A percentile compares a stretch with the other conserved stretches of the same genome.
Conservation (phyloP, 2,329 filamentous ascomycete genomes). For the Paracoccidioides brasiliensis region DNA sequence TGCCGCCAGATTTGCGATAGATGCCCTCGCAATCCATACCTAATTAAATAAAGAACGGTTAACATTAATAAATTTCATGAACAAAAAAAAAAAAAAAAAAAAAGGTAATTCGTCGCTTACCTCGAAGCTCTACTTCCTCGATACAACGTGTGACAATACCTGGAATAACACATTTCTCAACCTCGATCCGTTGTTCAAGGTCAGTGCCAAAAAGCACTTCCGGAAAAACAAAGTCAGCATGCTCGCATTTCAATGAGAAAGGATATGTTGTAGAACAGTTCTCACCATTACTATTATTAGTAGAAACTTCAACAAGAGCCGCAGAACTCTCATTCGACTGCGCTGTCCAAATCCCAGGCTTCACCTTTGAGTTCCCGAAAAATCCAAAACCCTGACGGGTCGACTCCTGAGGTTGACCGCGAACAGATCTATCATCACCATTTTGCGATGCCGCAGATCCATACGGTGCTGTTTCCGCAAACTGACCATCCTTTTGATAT, state of each 20-base stretch:
- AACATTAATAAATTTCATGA: neutral
- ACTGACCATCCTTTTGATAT: slow-evolving; percentile 40
- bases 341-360: slow-evolving; percentile 25
- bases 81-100: neutral
- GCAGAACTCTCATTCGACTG: slow-evolving; percentile 33
- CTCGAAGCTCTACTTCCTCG: slow-evolving; percentile 86
- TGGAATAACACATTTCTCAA: slow-evolving; percentile 78
- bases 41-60: slow-evolving; percentile 12
- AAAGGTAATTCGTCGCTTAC: slow-evolving; percentile 25
- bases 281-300: neutral
- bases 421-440: slow-evolving; percentile 18
- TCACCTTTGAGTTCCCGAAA: slow-evolving; percentile 44
- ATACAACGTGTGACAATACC: slow-evolving; percentile 87
- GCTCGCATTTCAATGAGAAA: neutral
- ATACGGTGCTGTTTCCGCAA: slow-evolving; percentile 56
- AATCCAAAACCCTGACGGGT: slow-evolving; percentile 55
- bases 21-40: slow-evolving; percentile 93
- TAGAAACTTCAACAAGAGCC: slow-evolving; percentile 22
- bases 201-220: slow-evolving; percentile 75
- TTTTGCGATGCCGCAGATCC: slow-evolving; percentile 35
- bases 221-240: slow-evolving; percentile 5
- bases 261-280: neutral
- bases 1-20: slow-evolving; percentile 92
- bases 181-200: slow-evolving; percentile 70
- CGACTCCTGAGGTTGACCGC: slow-evolving; percentile 31